Conservation (phyloP, 2,329 filamentous ascomycete species). For the Trichoderma asperellum region DNA sequence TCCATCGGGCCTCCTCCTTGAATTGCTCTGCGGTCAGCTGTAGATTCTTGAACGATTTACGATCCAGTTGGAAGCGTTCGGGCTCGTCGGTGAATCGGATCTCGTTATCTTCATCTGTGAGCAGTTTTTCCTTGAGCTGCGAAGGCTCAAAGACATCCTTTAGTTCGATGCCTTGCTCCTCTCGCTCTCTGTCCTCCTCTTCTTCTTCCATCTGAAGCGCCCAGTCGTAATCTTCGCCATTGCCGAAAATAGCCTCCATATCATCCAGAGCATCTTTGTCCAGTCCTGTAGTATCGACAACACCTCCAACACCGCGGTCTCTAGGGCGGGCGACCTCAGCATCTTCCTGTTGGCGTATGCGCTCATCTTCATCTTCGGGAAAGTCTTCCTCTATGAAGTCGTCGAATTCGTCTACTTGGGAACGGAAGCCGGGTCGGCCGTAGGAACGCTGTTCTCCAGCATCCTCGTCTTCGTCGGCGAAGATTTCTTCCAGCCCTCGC, state of each 20-base stretch:
- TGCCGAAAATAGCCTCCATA: conserved; percentile 94
- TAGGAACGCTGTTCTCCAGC: conserved; percentile 59
- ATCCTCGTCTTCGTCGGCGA: conserved; percentile 90
- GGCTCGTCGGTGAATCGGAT: conserved; percentile 90
- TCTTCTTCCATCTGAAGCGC: conserved; percentile 87
- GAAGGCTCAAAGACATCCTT: conserved; percentile 99
- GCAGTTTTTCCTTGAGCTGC: conserved; percentile 88
- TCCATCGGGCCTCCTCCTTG: conserved; percentile 89
- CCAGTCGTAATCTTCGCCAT: conserved; percentile 95
- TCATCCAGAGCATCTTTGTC: conserved; percentile 94
- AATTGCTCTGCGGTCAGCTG: conserved; percentile 82
- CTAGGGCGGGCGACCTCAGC: conserved; percentile 83
- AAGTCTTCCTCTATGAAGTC: conserved; percentile 98
- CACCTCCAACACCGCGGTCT: conserved; percentile 68
- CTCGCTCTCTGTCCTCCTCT: conserved; percentile 75
- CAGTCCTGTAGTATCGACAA: conserved; percentile 80
- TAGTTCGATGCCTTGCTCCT: conserved; percentile 84
- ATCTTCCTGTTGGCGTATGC: conserved; percentile 77
- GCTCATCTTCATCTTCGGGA: conserved; percentile 81
- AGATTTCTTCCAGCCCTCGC: conserved; percentile 86
- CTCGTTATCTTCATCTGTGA: conserved; percentile 92
- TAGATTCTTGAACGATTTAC: conserved; percentile 83
- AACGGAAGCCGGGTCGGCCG: conserved; percentile 58
- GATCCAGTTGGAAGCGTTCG: conserved; percentile 90
- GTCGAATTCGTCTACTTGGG: conserved; percentile 78